Evolutionary conservation across 2,329 filamentous ascomycete genomes (phyloP).

Genomic region (Zalaria sp.): DNA sequence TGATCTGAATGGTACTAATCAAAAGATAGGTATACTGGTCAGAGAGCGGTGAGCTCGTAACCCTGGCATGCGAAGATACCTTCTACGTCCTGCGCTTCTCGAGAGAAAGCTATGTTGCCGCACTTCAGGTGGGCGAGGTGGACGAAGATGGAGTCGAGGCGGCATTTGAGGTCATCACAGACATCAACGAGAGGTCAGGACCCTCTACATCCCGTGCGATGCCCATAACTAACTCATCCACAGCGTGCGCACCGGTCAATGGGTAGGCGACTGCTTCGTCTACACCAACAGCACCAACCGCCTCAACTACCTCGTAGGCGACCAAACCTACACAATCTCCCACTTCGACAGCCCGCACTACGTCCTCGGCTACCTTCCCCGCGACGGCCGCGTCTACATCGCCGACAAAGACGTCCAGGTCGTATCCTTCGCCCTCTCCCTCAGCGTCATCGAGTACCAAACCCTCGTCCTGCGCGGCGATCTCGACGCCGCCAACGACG

Average conservation of each 20-base stretch:
- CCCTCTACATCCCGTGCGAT: neutral
- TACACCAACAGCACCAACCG: slow-evolving; percentile 97
- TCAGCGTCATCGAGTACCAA: slow-evolving; percentile 92
- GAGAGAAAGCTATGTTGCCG: slow-evolving; percentile 73
- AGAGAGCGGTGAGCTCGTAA: slow-evolving; percentile 84
- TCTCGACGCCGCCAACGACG: slow-evolving; percentile 76
- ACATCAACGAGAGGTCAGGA: slow-evolving; percentile 72
- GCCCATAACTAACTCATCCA: slow-evolving; percentile 9
- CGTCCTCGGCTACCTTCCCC: slow-evolving; percentile 83
- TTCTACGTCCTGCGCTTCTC: slow-evolving; percentile 92
- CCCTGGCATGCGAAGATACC: slow-evolving; percentile 84
- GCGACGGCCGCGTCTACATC: slow-evolving; percentile 90
- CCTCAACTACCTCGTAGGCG: slow-evolving; percentile 92
- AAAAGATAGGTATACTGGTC: slow-evolving; percentile 78
- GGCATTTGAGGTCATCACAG: slow-evolving; percentile 90
- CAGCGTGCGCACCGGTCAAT: slow-evolving; percentile 84
- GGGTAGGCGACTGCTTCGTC: slow-evolving; percentile 98
- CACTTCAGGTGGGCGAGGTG: slow-evolving; percentile 64
- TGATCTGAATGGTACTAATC: neutral
- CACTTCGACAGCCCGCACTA: slow-evolving; percentile 96
- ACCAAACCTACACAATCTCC: slow-evolving; percentile 94
- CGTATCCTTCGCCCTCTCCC: slow-evolving; percentile 78
- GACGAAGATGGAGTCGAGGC: slow-evolving; percentile 89
- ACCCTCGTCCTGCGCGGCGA: slow-evolving; percentile 88
- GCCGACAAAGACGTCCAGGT: slow-evolving; percentile 91